Conservation (phyloP, 306 rosid species). For the Styphnolobium japonicum region DNA sequence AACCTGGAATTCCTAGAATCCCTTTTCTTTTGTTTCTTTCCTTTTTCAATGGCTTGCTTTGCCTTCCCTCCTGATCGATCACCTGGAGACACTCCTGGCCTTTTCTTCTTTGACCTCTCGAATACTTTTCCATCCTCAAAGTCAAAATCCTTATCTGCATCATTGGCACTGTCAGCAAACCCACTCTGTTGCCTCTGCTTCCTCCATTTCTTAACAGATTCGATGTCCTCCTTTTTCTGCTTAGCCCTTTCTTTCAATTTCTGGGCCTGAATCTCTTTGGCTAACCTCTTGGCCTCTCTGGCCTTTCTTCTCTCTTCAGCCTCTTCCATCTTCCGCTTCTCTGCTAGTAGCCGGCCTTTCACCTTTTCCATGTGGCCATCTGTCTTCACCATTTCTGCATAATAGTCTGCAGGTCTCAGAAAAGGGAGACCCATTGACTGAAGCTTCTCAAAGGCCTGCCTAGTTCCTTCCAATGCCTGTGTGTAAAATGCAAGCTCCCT, state of each 20-base stretch:
- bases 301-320: conserved; percentile 90
- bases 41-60: conserved; percentile 43
- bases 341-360: conserved; percentile 66
- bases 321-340: conserved; percentile 77
- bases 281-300: conserved; percentile 70
- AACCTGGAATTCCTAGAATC: conserved; percentile 65
- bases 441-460: conserved; percentile 70
- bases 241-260: conserved; percentile 80
- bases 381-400: conserved; percentile 92
- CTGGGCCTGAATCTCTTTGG: conserved; percentile 84
- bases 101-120: conserved; percentile 64
- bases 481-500: conserved; percentile 82
- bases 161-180: conserved; percentile 58
- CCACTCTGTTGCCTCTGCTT: conserved; percentile 91
- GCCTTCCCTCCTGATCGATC: conserved; percentile 85
- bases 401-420: conserved; percentile 79
- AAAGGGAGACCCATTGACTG: conserved; percentile 70
- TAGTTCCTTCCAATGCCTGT: conserved; percentile 84
- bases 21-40: conserved; percentile 50
- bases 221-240: conserved; percentile 85
- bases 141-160: conserved; percentile 37
- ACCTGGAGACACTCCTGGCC: conserved; percentile 69
- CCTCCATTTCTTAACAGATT: conserved; percentile 97
- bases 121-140: conserved; percentile 78
- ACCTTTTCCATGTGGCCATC: conserved; percentile 83